These are phyloP conservation scores for Debaryomyces nepalensis DNA, from an alignment of 1,139 yeast species.

Conservation along the genomic window DNA sequence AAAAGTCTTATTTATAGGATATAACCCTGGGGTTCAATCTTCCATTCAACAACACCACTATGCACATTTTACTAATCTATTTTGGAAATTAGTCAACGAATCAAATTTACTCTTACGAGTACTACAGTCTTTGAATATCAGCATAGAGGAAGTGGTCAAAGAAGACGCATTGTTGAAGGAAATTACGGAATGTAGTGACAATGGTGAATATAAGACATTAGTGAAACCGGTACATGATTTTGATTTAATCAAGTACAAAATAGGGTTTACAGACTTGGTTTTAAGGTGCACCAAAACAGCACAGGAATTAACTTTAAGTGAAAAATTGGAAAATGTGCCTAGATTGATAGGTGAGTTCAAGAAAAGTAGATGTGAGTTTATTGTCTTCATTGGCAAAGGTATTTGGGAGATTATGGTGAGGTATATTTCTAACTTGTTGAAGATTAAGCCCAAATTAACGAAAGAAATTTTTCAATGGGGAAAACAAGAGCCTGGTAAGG, in stretches of 20 bases:
- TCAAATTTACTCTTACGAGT: slow-evolving; percentile 47
- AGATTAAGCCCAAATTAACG: slow-evolving; percentile 24
- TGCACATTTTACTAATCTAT: slow-evolving; percentile 71
- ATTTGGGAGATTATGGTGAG: slow-evolving; percentile 70
- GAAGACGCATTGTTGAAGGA: slow-evolving; percentile 19
- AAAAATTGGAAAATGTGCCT: slow-evolving; percentile 62
- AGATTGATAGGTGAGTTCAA: slow-evolving; percentile 52
- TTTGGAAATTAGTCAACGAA: slow-evolving; percentile 69
- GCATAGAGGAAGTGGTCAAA: slow-evolving; percentile 12
- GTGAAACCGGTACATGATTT: slow-evolving; percentile 60
- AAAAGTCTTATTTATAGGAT: slow-evolving; percentile 66
- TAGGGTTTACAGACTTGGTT: slow-evolving; percentile 78
- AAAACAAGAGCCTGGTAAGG: slow-evolving; percentile 31
- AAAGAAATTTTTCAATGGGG: slow-evolving; percentile 57
- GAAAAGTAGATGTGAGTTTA: slow-evolving; percentile 38
- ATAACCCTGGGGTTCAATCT: slow-evolving; percentile 74
- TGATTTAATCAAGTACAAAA: slow-evolving; percentile 45
- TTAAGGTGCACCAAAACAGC: slow-evolving; percentile 67
- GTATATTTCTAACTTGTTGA: slow-evolving; percentile 23
- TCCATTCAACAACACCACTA: slow-evolving; percentile 70
- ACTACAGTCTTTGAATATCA: slow-evolving; percentile 12
- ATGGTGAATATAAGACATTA: slow-evolving; percentile 61
- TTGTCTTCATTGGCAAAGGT: slow-evolving; percentile 75
- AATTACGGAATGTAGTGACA: slow-evolving; percentile 25
- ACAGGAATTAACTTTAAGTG: slow-evolving; percentile 54